Base-by-base conservation (phyloP, 768 basidiomycete species). In the Russula compacta region DNA sequence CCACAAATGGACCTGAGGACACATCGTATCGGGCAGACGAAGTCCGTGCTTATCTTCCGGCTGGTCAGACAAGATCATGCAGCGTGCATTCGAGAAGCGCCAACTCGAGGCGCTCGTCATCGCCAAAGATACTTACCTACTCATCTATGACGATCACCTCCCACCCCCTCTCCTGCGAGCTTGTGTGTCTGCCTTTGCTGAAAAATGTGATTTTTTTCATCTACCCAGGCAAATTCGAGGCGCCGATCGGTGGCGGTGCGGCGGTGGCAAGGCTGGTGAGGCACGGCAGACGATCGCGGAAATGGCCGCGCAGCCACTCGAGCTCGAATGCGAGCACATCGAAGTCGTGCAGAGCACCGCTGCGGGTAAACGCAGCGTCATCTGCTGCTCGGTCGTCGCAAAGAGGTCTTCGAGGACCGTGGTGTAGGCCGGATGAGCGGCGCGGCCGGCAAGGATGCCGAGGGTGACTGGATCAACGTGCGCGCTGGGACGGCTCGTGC, bases 1-100 rank as follows among this genome's bases (percentile, higher is more conserved):
- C 94, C 94, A 0, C 94, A 97, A 75, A 94, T 95, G 85, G 95
- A 99, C 66, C 3, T 29, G 24, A 1, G 24, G 24, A 29, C 24
- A 29, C 24, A 29, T 3, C 3, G 24, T 29, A 29, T 29, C 24
- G 24, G 24, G 24, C 24, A 29, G 74, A 95, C 84, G 35, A 85
- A 78, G 2, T 79, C 98, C 67, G 95, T 98, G 76, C n/a, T n/a
- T n/a, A n/a, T n/a, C n/a, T n/a, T n/a, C 24, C 24, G 24, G 24
- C 24, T 29, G 24, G 24, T 29, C 24, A 29, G 88, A 86, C 46
- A 88, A 85, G 72, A 93, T 98, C 67, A 85, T 98, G 80, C 82
- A 29, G 24, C 24, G 24, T 29, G 24, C 24, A 29, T 29, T 3
- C 24, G 24, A 29, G 24, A 2, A 29, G 24, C 24, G 3, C 24